phyloP scores from a whole-genome alignment of 129 eudicot species.

The Centaurea solstitialis region DNA sequence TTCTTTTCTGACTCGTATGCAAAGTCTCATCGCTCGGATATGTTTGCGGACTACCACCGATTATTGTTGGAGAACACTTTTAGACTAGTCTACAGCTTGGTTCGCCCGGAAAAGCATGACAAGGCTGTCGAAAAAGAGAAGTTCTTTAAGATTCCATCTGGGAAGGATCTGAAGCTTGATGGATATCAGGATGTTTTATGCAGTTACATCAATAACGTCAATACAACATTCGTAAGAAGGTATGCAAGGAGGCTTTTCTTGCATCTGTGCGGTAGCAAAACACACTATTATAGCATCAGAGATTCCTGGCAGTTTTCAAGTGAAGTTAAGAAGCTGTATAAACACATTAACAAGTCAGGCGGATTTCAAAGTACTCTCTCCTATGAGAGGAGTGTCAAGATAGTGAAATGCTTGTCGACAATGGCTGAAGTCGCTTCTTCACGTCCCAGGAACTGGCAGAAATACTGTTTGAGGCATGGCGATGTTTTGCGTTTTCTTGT shows the following conservation, averaged over 20 bases:
- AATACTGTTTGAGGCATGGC: constrained; percentile 83
- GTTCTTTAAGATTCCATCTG: constrained; percentile 58
- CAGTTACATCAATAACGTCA: constrained; percentile 86
- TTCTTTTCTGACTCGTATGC: constrained; percentile 96
- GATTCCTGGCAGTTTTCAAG: constrained; percentile 97
- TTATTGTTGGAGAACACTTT: constrained; percentile 89
- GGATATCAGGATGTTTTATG: constrained; percentile 98
- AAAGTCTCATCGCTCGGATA: constrained; percentile 90
- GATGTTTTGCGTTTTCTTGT: constrained; percentile 83
- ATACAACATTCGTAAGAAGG: constrained; percentile 83
- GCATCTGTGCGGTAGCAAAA: constrained; percentile 97
- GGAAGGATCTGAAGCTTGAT: constrained; percentile 90
- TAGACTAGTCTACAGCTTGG: constrained; percentile 81
- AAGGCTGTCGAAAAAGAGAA: constrained; percentile 88
- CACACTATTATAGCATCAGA: constrained; percentile 90
- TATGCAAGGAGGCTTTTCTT: constrained; percentile 94
- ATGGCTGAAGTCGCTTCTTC: constrained; percentile 98
- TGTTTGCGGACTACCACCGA: constrained; percentile 90
- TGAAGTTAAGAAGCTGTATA: constrained; percentile 85
- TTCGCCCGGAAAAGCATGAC: constrained; percentile 98
- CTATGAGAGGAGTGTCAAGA: constrained; percentile 96
- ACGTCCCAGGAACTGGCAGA: constrained; percentile 99
- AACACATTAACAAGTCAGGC: constrained; percentile 88
- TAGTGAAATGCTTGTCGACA: constrained; percentile 78
- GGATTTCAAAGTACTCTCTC: constrained; percentile 79